phyloP scores from a whole-genome alignment of 2,329 filamentous ascomycete genomes.

The Plectosphaerella sp. region DNA sequence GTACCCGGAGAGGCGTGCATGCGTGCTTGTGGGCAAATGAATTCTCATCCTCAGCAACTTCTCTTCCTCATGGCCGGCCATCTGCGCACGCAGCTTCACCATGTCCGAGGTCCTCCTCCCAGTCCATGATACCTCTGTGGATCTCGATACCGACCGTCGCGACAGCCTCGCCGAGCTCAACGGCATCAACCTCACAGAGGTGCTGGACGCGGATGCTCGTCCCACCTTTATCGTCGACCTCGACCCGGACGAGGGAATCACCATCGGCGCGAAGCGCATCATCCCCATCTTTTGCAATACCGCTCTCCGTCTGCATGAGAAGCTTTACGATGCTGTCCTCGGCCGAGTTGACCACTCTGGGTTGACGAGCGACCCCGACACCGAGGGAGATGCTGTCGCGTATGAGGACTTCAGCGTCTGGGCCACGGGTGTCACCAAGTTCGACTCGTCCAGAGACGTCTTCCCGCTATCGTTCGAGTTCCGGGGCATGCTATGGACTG shows the following conservation, averaged over 20 bases:
- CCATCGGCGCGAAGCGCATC: slow-evolving; percentile 15
- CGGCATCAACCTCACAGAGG: slow-evolving; percentile 18
- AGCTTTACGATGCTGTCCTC: slow-evolving; percentile 22
- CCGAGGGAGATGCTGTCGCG: background rate
- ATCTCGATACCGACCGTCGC: background rate
- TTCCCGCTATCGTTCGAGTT: slow-evolving; percentile 35
- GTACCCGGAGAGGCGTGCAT: too few species aligned
- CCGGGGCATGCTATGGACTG: slow-evolving; percentile 29
- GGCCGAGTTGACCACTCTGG: slow-evolving; percentile 3
- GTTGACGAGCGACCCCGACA: background rate
- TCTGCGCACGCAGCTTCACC: too few species aligned
- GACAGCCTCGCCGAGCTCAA: slow-evolving; percentile 15
- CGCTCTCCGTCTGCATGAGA: slow-evolving; percentile 26
- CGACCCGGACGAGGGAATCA: slow-evolving; percentile 24
- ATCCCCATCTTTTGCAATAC: slow-evolving; percentile 29
- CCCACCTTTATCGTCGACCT: slow-evolving; percentile 32
- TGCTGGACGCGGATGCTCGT: slow-evolving; percentile 30
- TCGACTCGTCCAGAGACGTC: slow-evolving; percentile 38
- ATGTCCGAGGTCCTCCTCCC: background rate
- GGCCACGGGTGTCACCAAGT: slow-evolving; percentile 34
- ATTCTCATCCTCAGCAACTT: too few species aligned
- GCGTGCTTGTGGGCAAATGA: too few species aligned
- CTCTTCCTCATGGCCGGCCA: too few species aligned
- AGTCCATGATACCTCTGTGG: background rate
- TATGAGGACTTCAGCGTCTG: slow-evolving; percentile 33